These are phyloP conservation scores for Chrysoporthe austroafricana DNA, from an alignment of 2,329 filamentous ascomycete genomes.

Conservation along the genomic window DNA sequence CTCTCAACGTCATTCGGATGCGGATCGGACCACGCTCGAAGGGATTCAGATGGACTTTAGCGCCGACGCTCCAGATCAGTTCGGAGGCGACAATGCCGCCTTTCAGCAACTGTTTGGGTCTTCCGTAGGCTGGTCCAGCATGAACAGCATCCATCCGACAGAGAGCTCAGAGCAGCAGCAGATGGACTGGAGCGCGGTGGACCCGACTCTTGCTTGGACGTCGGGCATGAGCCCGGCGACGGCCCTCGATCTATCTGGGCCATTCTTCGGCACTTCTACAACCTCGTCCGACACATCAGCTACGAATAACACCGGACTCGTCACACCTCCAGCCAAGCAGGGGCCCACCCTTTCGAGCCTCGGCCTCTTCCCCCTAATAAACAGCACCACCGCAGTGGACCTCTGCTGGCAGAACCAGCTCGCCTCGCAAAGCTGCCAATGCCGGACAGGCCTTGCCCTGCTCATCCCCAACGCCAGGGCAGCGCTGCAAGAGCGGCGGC, in stretches of 20 bases:
- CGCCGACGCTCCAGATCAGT: no score
- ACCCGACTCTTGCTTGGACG: not conserved
- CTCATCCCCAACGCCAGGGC: constrained; percentile 6
- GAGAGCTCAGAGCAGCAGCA: not conserved
- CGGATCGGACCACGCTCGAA: no score
- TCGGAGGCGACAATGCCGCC: no score
- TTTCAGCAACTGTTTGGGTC: not conserved
- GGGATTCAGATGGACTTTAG: no score
- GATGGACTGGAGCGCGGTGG: not conserved
- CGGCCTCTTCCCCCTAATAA: not conserved
- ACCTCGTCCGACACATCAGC: no score
- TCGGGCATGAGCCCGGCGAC: not conserved
- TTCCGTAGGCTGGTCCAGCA: not conserved
- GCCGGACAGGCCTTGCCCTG: constrained; percentile 6
- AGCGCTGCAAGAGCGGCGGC: not conserved
- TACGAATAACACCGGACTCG: no score
- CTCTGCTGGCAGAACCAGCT: constrained; percentile 7
- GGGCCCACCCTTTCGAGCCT: not conserved
- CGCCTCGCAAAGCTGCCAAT: not conserved
- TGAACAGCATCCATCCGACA: not conserved
- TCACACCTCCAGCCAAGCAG: no score
- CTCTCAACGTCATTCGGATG: no score
- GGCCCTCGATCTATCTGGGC: no score
- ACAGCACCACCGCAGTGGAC: not conserved
- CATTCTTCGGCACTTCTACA: no score